Percentiles rank a stretch among this genome's conserved stretches.
These are phyloP conservation scores for Thalia dealbata DNA, from an alignment of 176 grass and related monocot species.

Conservation along the genomic window DNA sequence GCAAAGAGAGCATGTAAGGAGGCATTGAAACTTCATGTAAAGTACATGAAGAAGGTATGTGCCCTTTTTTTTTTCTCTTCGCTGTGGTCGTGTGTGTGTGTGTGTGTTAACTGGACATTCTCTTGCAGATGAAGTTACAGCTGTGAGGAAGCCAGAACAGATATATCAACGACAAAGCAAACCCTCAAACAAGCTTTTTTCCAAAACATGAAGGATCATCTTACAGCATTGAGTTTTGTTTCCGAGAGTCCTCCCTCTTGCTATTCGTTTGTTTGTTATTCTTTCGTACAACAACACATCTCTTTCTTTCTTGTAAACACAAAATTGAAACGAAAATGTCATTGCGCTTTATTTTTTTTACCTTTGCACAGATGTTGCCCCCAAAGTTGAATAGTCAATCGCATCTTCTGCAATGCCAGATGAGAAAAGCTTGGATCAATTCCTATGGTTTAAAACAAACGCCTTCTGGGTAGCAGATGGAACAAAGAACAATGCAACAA, in stretches of 20 bases:
- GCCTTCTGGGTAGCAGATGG: no score
- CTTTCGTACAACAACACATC: background rate
- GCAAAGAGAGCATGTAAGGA: constrained; percentile 76
- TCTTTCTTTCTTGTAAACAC: background rate
- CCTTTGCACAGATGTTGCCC: no score
- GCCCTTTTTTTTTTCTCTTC: no score
- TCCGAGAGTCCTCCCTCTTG: background rate
- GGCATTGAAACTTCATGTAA: constrained; percentile 66
- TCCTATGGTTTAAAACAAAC: no score
- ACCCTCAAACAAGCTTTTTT: background rate
- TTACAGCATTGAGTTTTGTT: background rate
- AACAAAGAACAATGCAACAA: no score
- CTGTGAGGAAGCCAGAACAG: constrained; percentile 14
- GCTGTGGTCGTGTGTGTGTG: no score
- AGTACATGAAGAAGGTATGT: constrained; percentile 63
- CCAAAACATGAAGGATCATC: background rate
- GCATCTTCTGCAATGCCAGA: no score
- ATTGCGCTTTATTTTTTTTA: background rate
- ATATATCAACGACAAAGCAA: no score
- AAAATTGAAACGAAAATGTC: background rate
- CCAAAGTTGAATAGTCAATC: no score
- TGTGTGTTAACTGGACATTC: background rate
- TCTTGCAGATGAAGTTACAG: constrained; percentile 11
- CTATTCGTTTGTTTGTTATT: background rate
- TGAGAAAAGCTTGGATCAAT: no score